These are phyloP conservation scores for Fusarium pseudograminearum DNA, from an alignment of 2,329 filamentous ascomycete genomes.

Conservation along the genomic window DNA sequence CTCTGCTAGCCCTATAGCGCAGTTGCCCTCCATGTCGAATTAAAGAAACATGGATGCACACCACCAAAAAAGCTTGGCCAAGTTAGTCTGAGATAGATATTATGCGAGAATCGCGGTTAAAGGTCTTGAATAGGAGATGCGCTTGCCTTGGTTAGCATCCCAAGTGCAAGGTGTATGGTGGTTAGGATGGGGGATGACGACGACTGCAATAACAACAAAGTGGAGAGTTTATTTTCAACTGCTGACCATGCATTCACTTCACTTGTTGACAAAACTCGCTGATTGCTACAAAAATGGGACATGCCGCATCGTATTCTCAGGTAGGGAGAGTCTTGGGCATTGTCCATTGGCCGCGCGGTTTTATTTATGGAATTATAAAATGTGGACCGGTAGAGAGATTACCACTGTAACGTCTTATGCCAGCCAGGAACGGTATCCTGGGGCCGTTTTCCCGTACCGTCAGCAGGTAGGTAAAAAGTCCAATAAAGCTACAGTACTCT, in stretches of 20 bases:
- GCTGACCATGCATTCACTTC: slow-evolving; percentile 22
- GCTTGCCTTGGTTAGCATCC: neutral
- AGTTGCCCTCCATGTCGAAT: neutral
- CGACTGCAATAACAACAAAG: slow-evolving; percentile 25
- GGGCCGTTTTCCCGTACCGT: neutral
- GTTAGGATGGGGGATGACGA: slow-evolving; percentile 21
- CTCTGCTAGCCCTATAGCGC: slow-evolving; percentile 28
- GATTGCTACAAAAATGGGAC: neutral
- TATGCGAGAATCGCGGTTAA: slow-evolving; percentile 7
- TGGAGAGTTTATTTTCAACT: neutral
- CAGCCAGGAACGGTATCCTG: slow-evolving; percentile 21
- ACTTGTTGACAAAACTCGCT: neutral
- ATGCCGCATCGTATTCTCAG: slow-evolving; percentile 11
- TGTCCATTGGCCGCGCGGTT: slow-evolving; percentile 17
- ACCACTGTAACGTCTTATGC: slow-evolving; percentile 29
- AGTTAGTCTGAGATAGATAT: neutral
- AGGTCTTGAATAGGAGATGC: neutral
- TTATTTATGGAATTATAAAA: slow-evolving; percentile 38
- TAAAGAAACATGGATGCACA: slow-evolving; percentile 19
- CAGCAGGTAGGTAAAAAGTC: neutral
- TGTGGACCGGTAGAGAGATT: slow-evolving; percentile 37
- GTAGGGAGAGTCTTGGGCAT: neutral
- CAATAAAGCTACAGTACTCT: neutral
- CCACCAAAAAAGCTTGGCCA: slow-evolving; percentile 15
- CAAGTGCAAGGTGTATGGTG: neutral